phyloP scores from a whole-genome alignment of 441 rosid species.

The Cnidoscolus chayamansa region DNA sequence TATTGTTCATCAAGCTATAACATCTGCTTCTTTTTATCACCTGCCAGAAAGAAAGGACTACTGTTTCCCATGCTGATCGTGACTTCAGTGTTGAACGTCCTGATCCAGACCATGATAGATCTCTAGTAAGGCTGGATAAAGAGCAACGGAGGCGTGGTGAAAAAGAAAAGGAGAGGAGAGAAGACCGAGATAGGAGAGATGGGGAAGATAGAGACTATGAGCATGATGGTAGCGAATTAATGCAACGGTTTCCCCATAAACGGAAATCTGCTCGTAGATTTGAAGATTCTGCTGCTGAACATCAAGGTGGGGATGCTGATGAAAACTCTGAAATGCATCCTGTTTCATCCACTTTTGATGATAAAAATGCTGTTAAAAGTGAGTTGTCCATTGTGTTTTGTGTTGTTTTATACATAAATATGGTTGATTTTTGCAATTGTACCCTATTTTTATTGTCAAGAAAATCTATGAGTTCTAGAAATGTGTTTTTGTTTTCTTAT shows the following conservation, averaged over 20 bases:
- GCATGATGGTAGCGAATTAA: slow-evolving; percentile 53
- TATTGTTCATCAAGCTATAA: slow-evolving; percentile 27
- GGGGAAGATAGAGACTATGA: slow-evolving; percentile 58
- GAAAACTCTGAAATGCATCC: slow-evolving; percentile 47
- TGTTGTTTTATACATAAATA: slow-evolving; percentile 8
- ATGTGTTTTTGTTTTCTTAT: background rate
- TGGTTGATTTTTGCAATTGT: background rate
- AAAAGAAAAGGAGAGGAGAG: slow-evolving; percentile 69
- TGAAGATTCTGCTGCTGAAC: slow-evolving; percentile 54
- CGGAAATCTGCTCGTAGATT: slow-evolving; percentile 38
- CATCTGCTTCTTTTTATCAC: slow-evolving; percentile 21
- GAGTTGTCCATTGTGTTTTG: slow-evolving; percentile 26
- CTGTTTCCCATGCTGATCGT: slow-evolving; percentile 47
- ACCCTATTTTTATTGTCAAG: background rate
- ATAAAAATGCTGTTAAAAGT: slow-evolving; percentile 62
- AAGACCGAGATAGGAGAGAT: slow-evolving; percentile 63
- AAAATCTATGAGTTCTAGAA: background rate
- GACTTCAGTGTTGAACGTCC: slow-evolving; percentile 58
- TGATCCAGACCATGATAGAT: slow-evolving; percentile 58
- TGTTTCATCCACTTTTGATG: slow-evolving; percentile 57
- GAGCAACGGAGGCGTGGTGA: slow-evolving; percentile 72
- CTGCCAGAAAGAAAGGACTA: slow-evolving; percentile 70
- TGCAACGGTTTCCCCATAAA: slow-evolving; percentile 54
- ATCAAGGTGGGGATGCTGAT: slow-evolving; percentile 64
- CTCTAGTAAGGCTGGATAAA: slow-evolving; percentile 51